Evolutionary conservation across 495 filamentous ascomycete species (phyloP).

Genomic region (Lepidopterella palustris): DNA sequence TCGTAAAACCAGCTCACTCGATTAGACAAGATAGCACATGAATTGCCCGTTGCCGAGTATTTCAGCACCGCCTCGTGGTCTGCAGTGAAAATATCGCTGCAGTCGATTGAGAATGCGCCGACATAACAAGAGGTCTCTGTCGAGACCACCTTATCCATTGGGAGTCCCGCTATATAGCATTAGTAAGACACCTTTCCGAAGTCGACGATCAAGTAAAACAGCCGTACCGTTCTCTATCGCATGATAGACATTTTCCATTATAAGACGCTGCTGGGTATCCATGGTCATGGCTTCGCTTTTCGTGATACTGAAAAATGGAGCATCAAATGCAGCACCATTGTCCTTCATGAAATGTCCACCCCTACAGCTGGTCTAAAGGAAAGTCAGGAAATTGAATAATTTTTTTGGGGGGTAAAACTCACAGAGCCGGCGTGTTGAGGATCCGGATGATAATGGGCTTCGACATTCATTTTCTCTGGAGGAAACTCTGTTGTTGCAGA

Average conservation of each 20-base stretch:
- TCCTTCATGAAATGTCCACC: constrained; percentile 2
- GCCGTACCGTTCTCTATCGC: neutral
- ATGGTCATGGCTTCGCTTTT: neutral
- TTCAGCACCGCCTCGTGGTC: neutral
- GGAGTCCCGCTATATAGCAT: constrained; percentile 5
- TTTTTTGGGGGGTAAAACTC: neutral
- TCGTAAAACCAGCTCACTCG: constrained; percentile 4
- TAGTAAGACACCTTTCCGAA: neutral
- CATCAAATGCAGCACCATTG: neutral
- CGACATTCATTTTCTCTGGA: neutral
- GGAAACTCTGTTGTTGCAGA: neutral
- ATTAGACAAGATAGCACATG: neutral
- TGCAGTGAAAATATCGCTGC: neutral
- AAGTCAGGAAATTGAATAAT: neutral
- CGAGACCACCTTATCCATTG: constrained; percentile 4
- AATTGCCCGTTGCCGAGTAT: neutral
- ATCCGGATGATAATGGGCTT: neutral
- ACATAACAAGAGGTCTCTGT: neutral
- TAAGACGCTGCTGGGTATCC: constrained; percentile 1
- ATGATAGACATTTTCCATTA: neutral
- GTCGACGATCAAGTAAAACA: too few relatives aligned
- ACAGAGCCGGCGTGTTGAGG: neutral
- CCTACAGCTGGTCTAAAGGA: neutral
- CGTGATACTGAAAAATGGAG: constrained; percentile 1
- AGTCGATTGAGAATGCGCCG: constrained; percentile 6